Evolutionary conservation across 176 grass and related monocot genomes (phyloP).

Genomic region (Hordeum vulgare): DNA sequence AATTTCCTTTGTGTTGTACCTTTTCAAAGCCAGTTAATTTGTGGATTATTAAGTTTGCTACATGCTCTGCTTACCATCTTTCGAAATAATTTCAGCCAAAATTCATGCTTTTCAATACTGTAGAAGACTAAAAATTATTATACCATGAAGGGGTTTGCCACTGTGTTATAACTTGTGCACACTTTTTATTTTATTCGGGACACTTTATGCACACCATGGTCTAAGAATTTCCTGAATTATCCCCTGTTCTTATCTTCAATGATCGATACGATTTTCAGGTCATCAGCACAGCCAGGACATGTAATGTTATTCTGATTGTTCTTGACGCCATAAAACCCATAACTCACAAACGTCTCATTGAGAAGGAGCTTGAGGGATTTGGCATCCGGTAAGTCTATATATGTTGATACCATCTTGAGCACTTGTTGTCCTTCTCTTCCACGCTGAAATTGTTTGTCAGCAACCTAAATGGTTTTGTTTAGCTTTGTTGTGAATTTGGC

Average conservation of each 20-base stretch:
- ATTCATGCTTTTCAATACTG: not conserved
- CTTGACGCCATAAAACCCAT: slow-evolving; percentile 98
- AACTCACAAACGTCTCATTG: slow-evolving; percentile 95
- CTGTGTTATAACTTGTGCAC: not conserved
- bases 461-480: not conserved
- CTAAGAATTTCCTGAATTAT: not conserved
- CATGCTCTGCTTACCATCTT: not conserved
- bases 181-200: not conserved
- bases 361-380: slow-evolving; percentile 98
- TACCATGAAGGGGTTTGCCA: not conserved
- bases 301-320: slow-evolving; percentile 96
- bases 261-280: slow-evolving; percentile 47
- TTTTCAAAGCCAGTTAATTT: not conserved
- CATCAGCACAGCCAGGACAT: slow-evolving; percentile 97
- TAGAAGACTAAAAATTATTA: not conserved
- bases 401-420: not conserved
- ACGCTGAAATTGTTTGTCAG: not conserved
- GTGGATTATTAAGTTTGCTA: not conserved
- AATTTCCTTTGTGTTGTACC: not conserved
- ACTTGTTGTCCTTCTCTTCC: not conserved
- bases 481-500: not conserved
- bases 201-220: not conserved
- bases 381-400: slow-evolving; percentile 65
- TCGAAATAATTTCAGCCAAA: not conserved
- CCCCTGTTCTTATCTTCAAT: not conserved